Evolutionary conservation across 495 filamentous ascomycete species (phyloP).

Genomic region (Bacidia rubella): DNA sequence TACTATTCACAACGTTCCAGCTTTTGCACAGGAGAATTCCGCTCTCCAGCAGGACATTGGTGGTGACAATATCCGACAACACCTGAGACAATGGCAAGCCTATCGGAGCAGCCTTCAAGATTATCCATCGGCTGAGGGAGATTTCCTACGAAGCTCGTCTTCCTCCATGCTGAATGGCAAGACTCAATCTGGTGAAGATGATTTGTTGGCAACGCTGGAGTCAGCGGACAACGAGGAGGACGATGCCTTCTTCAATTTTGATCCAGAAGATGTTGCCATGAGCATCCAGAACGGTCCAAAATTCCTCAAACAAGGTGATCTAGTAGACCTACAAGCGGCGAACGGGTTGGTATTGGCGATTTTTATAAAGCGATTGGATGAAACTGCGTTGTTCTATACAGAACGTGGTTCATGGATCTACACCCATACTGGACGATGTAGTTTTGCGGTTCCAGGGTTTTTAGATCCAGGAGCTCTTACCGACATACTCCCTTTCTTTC

Average conservation of each 20-base stretch:
- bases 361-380: slow-evolving; percentile 50
- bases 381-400: slow-evolving; percentile 58
- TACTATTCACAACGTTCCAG: no score
- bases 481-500: slow-evolving; percentile 50
- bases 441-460: slow-evolving; percentile 55
- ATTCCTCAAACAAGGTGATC: slow-evolving; percentile 53
- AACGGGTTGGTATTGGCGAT: slow-evolving; percentile 45
- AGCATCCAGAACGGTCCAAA: slow-evolving; percentile 21
- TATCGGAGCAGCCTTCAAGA: slow-evolving; percentile 3
- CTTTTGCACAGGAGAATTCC: neutral
- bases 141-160: neutral
- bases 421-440: slow-evolving; percentile 27
- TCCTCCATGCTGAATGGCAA: neutral
- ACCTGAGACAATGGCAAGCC: slow-evolving; percentile 25
- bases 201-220: neutral
- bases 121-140: neutral
- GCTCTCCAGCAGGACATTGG: neutral
- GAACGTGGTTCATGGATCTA: slow-evolving; percentile 61
- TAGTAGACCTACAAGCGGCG: slow-evolving; percentile 47
- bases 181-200: slow-evolving; percentile 12
- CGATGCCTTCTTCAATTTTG: slow-evolving; percentile 13
- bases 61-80: slow-evolving; percentile 20
- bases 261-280: slow-evolving; percentile 27
- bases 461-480: slow-evolving; percentile 40
- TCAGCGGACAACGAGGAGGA: slow-evolving; percentile 26